Evolutionary conservation across 2,329 filamentous ascomycete genomes (phyloP).

Genomic region (Calonectria naviculata): DNA sequence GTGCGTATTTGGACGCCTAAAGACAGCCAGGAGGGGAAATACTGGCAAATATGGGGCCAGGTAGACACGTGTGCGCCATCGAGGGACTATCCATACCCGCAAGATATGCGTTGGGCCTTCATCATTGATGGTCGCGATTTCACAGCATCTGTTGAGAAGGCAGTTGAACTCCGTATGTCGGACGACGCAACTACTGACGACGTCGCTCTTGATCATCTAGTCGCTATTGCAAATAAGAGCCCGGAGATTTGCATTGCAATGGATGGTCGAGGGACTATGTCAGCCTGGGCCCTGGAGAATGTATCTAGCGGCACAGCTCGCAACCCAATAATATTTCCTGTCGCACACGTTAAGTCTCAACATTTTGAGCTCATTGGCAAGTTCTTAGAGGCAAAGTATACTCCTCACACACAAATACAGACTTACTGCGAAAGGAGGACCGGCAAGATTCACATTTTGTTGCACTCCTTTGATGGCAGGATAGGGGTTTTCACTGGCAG

Average conservation of each 20-base stretch:
- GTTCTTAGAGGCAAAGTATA: constrained; percentile 37
- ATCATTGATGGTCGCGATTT: constrained; percentile 88
- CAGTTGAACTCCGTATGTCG: constrained; percentile 70
- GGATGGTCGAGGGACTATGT: constrained; percentile 87
- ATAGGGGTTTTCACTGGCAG: constrained; percentile 85
- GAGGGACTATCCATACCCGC: constrained; percentile 50
- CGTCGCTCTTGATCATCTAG: constrained; percentile 83
- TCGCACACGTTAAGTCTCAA: constrained; percentile 78
- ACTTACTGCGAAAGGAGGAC: constrained; percentile 76
- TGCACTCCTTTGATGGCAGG: constrained; percentile 87
- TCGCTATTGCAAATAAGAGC: constrained; percentile 85
- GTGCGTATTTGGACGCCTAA: constrained; percentile 86
- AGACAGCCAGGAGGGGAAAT: constrained; percentile 76
- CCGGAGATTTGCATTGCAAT: constrained; percentile 90
- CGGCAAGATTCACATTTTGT: constrained; percentile 76
- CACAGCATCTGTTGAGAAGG: constrained; percentile 79
- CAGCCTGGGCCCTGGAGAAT: constrained; percentile 92
- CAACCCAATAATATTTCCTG: constrained; percentile 81
- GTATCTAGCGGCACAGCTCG: constrained; percentile 77
- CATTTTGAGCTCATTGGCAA: constrained; percentile 60
- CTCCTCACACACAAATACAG: constrained; percentile 73
- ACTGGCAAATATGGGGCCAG: constrained; percentile 82
- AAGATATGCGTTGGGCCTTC: constrained; percentile 64
- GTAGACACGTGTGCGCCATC: constrained; percentile 82
- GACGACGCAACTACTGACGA: constrained; percentile 70